Evolutionary conservation across 2,329 filamentous ascomycete genomes (phyloP).

Genomic region (Colletotrichum noveboracense): DNA sequence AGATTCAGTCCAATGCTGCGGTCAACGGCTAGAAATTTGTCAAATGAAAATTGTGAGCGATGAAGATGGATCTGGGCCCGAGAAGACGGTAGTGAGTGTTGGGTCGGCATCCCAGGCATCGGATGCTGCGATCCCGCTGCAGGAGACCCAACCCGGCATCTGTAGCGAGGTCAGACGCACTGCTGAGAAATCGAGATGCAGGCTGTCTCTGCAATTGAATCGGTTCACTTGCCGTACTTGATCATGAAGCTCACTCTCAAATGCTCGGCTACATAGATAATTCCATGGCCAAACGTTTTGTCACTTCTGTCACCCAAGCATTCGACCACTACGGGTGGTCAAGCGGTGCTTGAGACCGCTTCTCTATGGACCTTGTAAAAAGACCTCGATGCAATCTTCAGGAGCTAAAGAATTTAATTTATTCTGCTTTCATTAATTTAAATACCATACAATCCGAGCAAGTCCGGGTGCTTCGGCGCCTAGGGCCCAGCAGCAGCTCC

Average conservation of each 20-base stretch:
- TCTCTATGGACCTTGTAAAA: rapidly evolving
- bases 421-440: background rate
- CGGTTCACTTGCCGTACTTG: background rate
- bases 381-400: background rate
- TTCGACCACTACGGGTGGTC: background rate
- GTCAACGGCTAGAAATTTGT: rapidly evolving
- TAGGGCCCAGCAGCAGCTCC: background rate
- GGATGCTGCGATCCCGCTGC: background rate
- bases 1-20: background rate
- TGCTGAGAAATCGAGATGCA: background rate
- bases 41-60: background rate
- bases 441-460: background rate
- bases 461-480: background rate
- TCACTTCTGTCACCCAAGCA: background rate
- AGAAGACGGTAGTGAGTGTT: background rate
- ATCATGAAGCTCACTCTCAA: background rate
- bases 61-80: background rate
- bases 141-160: background rate
- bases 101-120: background rate
- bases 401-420: rapidly evolving
- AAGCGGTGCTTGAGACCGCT: background rate
- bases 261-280: background rate
- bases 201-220: background rate
- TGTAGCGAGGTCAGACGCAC: background rate
- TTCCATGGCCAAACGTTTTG: background rate